phyloP scores from a whole-genome alignment of 192 early-diverging fungal species.

The Coemansia sp. region DNA sequence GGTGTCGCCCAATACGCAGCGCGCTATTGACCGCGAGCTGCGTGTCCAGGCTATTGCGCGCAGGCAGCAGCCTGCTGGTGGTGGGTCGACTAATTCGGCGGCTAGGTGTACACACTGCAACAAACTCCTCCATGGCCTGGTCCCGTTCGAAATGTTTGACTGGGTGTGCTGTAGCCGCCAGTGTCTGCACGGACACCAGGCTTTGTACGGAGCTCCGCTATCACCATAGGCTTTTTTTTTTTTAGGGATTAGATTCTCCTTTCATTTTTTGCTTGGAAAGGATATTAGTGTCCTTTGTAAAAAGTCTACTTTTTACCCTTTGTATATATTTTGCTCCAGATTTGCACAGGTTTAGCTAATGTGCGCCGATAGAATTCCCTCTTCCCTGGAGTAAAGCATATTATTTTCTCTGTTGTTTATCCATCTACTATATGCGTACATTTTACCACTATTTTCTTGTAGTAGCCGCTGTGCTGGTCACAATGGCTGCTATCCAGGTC shows the following conservation, averaged over 20 bases:
- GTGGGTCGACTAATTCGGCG: background rate
- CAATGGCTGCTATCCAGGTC: background rate
- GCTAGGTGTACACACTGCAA: constrained; percentile 54
- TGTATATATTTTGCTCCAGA: too few species aligned
- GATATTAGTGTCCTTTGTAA: background rate
- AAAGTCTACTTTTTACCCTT: too few species aligned
- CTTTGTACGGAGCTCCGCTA: background rate
- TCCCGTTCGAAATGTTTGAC: constrained; percentile 75
- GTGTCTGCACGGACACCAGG: constrained; percentile 40
- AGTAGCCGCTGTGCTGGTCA: constrained; percentile 1
- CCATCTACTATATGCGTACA: background rate
- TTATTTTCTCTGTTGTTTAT: background rate
- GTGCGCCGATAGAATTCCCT: background rate
- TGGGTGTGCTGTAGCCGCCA: constrained; percentile 59
- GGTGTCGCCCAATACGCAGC: constrained; percentile 15
- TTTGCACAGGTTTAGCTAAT: too few species aligned
- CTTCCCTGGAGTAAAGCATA: background rate
- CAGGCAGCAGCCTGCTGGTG: constrained; percentile 3
- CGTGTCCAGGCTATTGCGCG: constrained; percentile 30
- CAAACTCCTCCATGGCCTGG: constrained; percentile 53
- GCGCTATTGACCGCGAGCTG: constrained; percentile 32
- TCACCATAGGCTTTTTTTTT: background rate
- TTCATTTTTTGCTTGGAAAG: too few species aligned
- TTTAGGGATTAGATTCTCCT: too few species aligned
- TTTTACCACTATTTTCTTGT: background rate